phyloP scores from a whole-genome alignment of 78 protist genomes.

The Isochrysis galbana region DNA sequence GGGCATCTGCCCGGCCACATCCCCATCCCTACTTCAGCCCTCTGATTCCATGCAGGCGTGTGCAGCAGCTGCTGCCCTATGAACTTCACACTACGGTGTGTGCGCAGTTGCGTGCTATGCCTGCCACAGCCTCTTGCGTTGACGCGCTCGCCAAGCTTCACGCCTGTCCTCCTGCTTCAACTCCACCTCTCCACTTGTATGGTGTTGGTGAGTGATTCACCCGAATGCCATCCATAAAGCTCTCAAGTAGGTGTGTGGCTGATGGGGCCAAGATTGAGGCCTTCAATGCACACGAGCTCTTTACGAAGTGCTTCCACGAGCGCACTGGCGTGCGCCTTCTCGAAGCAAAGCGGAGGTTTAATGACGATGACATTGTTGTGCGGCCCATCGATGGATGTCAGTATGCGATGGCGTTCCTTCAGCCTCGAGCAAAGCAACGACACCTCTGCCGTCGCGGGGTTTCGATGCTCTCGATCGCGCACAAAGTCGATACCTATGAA shows the following conservation, averaged over 20 bases:
- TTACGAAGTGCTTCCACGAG: not conserved
- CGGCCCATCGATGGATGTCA: constrained; percentile 19
- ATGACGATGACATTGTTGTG: not conserved
- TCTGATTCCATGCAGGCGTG: no score
- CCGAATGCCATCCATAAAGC: no score
- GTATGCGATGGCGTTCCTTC: not conserved
- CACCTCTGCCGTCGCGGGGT: constrained; percentile 40
- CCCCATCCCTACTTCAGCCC: no score
- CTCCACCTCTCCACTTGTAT: no score
- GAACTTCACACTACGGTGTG: no score
- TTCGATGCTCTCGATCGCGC: constrained; percentile 14
- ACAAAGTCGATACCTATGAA: constrained; percentile 83
- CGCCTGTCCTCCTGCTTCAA: no score
- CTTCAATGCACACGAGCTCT: not conserved
- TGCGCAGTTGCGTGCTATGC: no score
- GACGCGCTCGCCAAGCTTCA: no score
- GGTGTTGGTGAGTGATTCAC: no score
- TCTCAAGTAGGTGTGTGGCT: not conserved
- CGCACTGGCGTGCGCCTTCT: not conserved
- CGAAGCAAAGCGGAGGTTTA: not conserved
- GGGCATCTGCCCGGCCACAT: no score
- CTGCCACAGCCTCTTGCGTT: no score
- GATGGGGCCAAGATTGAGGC: not conserved
- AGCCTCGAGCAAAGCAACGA: not conserved
- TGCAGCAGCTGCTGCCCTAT: no score